Percentiles rank a stretch among this genome's conserved stretches.
Conservation (phyloP, 2,329 filamentous ascomycete species). For the Ophiosphaerella herpotricha region DNA sequence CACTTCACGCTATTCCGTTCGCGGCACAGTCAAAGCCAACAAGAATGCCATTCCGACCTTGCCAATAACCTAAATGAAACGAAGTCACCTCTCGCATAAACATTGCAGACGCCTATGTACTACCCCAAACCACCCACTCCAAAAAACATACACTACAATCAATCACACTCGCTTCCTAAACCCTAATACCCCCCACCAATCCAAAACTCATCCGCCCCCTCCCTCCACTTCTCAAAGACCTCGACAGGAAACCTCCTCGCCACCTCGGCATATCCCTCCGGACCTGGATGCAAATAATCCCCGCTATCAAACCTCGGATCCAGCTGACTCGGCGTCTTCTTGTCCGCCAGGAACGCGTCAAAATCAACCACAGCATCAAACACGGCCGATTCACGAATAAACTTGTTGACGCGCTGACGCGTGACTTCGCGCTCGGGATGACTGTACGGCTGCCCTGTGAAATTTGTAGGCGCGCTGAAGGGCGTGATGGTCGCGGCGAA, state of each 20-base stretch:
- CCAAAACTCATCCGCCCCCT: slow-evolving; percentile 3
- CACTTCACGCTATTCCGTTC: too few species aligned
- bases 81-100: too few species aligned
- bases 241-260: slow-evolving; percentile 63
- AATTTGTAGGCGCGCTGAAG: slow-evolving; percentile 54
- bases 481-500: slow-evolving; percentile 71
- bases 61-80: too few species aligned
- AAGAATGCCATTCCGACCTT: too few species aligned
- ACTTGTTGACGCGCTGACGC: slow-evolving; percentile 63
- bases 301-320: slow-evolving; percentile 61
- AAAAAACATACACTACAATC: too few species aligned
- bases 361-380: slow-evolving; percentile 70
- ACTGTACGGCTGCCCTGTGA: slow-evolving; percentile 58
- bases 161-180: too few species aligned
- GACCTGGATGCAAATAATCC: slow-evolving; percentile 68
- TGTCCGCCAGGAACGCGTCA: slow-evolving; percentile 60
- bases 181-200: too few species aligned
- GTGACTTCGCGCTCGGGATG: slow-evolving; percentile 60
- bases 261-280: slow-evolving; percentile 62
- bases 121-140: too few species aligned
- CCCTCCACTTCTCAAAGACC: slow-evolving; percentile 49
- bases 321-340: slow-evolving; percentile 54
- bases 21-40: too few species aligned
- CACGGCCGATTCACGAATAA: slow-evolving; percentile 60
- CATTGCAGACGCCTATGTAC: too few species aligned